Base-by-base conservation (phyloP, 306 rosid species). In the Casuarina cunninghamiana region DNA sequence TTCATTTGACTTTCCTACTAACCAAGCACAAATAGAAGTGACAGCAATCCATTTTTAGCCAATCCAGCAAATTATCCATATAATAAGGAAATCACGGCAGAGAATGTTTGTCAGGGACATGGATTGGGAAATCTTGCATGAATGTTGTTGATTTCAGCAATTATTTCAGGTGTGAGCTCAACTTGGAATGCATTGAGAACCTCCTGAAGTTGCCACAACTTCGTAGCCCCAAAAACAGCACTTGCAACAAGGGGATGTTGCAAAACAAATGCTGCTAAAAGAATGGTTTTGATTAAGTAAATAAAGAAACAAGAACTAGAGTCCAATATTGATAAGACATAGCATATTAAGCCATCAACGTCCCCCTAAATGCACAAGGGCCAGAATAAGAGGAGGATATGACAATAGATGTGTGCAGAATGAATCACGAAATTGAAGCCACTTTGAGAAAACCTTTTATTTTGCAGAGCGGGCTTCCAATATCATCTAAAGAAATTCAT, bases 221-320 rank as follows among this genome's bases (percentile, higher is more conserved):
- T 89, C 38, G 99, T 91, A 62, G 90, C 97, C 71, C 97, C 99
- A 80, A 91, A 91, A 69, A 93, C 63, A 10, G 82, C 89, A 81
- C 97, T 93, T 41, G 90, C 97, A 38, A 95, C 97, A 13, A 93
- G 96, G 75, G 97, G 96, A 75, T 88, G 93, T 75, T 86, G 89
- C 93, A 90, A 89, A 69, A 89, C 97, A 87, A 95, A 95, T 50
- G 96, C 99, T 95, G 93, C 83, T 65, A 72, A 78, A 86, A 39
- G 71, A 66, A 66, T 11, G 8, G 78, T 71, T 65, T 69, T 61
- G 4, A 8, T 16, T 9, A 9, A 21, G 43, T 17, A 17, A 32
- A 39, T 3, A 62, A 74, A 73, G 50, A 46, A 55, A 67, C 32
- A 81, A 78, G 69, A 81, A 10, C 37, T 42, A 26, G 65, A 58